Base-by-base conservation (phyloP, 2,329 filamentous ascomycete species). In the Lojkania enalia region DNA sequence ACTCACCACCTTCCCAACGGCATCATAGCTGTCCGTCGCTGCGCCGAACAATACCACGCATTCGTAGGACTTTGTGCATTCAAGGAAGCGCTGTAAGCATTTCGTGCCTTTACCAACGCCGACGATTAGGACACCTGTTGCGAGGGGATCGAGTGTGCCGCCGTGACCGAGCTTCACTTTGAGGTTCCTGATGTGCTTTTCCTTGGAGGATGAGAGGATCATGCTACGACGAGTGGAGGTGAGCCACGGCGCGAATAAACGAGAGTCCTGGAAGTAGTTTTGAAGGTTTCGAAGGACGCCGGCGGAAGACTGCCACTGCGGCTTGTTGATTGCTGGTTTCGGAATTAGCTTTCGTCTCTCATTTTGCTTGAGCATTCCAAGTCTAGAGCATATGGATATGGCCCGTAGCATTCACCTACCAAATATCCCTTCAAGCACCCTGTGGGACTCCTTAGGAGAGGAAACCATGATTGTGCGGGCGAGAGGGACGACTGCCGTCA, bases 81-180 rank as follows among this genome's bases (percentile, higher is more conserved):
- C 79, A 33, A 97, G 77, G 67, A 96, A 97, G 25, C 83, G 76
- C 30, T 81, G 76, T 1, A 99, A 79, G 12, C 80, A 75, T 71
- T 97, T 99, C 43, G 94, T 99, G 29, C 89, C 94, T 47, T 81
- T 84, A 25, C 92, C 94, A 40, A 96, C 79, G 44, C 92, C 94
- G 5, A 94, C 78, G 52, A 97, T 90, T 38, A 99, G 80, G 18
- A 99, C 88, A 35, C 94, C 94, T 1, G 91, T 96, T 6, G 94
- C 94, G 60, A 96, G 80, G 19, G 94, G 94, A 64, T 99, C 94
- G 14, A 99, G 80, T 1, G 94, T 99, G 32, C 94, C 94, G 49
- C 94, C 94, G 73, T 99, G 94, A 23, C 94, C 94, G 63, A 97
- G 88, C 76, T 97, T 99, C 57, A 97, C 86, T 51, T 88, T 82